These are phyloP conservation scores for Fusarium abutilonis DNA, from an alignment of 2,329 filamentous ascomycete species.

Conservation along the genomic window DNA sequence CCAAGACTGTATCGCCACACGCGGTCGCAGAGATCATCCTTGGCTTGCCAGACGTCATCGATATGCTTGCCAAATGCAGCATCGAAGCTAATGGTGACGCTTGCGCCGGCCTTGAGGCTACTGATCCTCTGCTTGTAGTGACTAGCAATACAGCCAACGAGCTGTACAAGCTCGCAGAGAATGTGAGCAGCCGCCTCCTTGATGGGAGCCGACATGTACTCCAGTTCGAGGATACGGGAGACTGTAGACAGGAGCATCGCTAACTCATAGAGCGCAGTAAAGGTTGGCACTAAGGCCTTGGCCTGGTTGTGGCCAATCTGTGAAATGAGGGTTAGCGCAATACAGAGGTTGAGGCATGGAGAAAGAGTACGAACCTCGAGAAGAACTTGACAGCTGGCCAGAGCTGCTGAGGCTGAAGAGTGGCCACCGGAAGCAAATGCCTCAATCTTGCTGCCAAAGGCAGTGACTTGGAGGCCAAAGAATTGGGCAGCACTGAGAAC, in stretches of 20 bases:
- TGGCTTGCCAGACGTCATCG: conserved; percentile 48
- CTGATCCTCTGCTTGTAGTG: conserved; percentile 51
- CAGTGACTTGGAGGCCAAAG: conserved; percentile 53
- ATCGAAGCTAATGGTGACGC: conserved; percentile 50
- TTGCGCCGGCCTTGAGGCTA: conserved; percentile 39
- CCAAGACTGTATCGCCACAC: conserved; percentile 52
- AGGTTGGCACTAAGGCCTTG: conserved; percentile 52
- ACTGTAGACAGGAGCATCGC: conserved; percentile 51
- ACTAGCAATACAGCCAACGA: conserved; percentile 49
- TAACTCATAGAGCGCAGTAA: conserved; percentile 53
- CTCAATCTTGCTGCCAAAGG: conserved; percentile 49
- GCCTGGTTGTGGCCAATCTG: conserved; percentile 54
- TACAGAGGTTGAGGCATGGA: fast-evolving
- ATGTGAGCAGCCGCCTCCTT: conserved; percentile 49
- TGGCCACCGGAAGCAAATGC: conserved; percentile 36
- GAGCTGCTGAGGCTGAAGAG: conserved; percentile 45
- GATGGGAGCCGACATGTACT: conserved; percentile 46
- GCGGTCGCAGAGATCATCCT: conserved; percentile 48
- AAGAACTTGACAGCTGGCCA: conserved; percentile 52
- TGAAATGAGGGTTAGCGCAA: neutral
- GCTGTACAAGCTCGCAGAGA: conserved; percentile 50
- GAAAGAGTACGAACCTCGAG: conserved; percentile 48
- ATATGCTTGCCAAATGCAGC: conserved; percentile 50
- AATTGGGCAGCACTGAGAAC: conserved; percentile 54
- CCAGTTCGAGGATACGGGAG: conserved; percentile 51